A percentile compares a stretch with the other conserved stretches of the same genome.
phyloP scores from a whole-genome alignment of 768 basidiomycete species.

The Naematelia encephala region DNA sequence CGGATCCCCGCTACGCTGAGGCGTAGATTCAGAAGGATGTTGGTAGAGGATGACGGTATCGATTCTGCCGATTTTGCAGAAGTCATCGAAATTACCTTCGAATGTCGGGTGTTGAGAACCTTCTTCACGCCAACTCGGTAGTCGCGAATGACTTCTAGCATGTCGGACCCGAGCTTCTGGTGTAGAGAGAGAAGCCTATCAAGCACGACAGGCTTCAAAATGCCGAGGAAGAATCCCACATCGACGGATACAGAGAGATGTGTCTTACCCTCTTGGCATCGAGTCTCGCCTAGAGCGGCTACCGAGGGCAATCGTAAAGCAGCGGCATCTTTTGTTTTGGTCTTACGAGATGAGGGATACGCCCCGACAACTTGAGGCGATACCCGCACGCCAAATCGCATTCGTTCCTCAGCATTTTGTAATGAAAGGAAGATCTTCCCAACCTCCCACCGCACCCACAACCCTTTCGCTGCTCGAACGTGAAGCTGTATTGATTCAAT shows the following conservation, averaged over 20 bases:
- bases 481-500: constrained; percentile 18
- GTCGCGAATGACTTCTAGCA: constrained; percentile 20
- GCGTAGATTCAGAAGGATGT: constrained; percentile 18
- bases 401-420: constrained; percentile 7
- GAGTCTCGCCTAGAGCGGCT: constrained; percentile 12
- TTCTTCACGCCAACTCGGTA: constrained; percentile 7
- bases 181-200: constrained; percentile 44
- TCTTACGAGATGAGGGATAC: constrained; percentile 9
- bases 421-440: constrained; percentile 27
- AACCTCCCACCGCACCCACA: constrained; percentile 42
- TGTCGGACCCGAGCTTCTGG: constrained; percentile 35
- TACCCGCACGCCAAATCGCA: constrained; percentile 21
- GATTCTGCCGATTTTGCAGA: not conserved
- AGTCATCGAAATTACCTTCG: constrained; percentile 1
- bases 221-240: constrained; percentile 40
- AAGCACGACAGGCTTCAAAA: constrained; percentile 44
- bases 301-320: constrained; percentile 27
- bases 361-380: constrained; percentile 39
- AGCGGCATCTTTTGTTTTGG: constrained; percentile 24
- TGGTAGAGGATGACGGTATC: constrained; percentile 1
- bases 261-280: not conserved
- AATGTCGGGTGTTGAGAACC: constrained; percentile 9
- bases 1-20: constrained; percentile 31
- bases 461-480: constrained; percentile 30
- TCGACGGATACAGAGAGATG: constrained; percentile 19